Evolutionary conservation across 78 protist species (phyloP).

Genomic region (Dictyostelium brefeldianum): DNA sequence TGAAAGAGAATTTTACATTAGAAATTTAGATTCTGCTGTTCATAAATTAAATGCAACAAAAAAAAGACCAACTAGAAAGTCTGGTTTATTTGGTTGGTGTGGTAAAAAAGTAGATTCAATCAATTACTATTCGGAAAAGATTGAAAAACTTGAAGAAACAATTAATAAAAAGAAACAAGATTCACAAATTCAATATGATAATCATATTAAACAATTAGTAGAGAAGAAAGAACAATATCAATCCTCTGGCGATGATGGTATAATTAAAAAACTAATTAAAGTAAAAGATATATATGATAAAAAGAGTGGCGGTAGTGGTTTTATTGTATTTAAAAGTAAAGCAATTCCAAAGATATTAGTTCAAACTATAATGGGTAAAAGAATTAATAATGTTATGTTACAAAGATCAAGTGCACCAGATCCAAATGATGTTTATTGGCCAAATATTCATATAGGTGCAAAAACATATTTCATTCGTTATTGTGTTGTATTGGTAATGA

Average conservation of each 20-base stretch:
- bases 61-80: slow-evolving; percentile 1
- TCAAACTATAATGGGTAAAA: not conserved
- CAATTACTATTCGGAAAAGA: not conserved
- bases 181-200: not conserved
- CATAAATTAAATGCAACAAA: not conserved
- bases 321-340: slow-evolving; percentile 26
- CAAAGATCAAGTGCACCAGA: slow-evolving; percentile 16
- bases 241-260: too few relatives aligned
- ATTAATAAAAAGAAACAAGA: not conserved
- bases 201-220: not conserved
- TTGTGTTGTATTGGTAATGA: not conserved
- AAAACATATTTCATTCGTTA: slow-evolving; percentile 10
- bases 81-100: not conserved
- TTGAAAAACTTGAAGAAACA: not conserved
- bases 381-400: not conserved
- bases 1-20: slow-evolving; percentile 14
- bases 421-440: slow-evolving; percentile 45
- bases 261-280: too few relatives aligned
- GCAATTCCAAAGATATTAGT: not conserved
- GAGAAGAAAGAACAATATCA: too few relatives aligned
- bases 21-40: not conserved
- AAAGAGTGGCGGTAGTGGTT: slow-evolving; percentile 2
- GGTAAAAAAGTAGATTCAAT: slow-evolving; percentile 2
- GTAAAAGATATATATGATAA: too few relatives aligned
- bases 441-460: slow-evolving; percentile 28